Base-by-base conservation (phyloP, 345 rosid genomes). In the Melastoma malabathricum region DNA sequence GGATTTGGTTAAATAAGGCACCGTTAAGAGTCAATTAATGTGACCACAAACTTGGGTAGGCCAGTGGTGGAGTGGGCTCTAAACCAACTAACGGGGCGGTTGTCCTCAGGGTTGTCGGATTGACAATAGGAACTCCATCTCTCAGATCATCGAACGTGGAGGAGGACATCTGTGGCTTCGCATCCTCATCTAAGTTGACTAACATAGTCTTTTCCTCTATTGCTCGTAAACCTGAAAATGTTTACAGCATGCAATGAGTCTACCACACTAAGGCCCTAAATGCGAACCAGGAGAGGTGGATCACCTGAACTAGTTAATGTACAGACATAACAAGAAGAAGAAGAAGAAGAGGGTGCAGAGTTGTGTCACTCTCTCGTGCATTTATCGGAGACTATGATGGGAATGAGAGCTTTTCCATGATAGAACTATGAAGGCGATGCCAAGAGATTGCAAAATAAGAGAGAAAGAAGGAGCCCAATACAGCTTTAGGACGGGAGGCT, bases 251-350 rank as follows among this genome's bases (percentile, higher is more conserved):
- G 46, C 58, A 43, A 55, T n/a, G 43, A 14, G 18, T 52, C 17
- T 12, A 15, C 41, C 19, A 16, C 54, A 51, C 15, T 5, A 17
- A 31, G 29, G 13, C 18, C 38, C n/a, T 18, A 31, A 12, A 18
- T 27, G 1, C 34, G 50, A 31, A 44, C 45, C 46, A 56, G 56
- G 43, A 50, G 18, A 43, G 46, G 52, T 1, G 17, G 17, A 3
- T 31, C 10, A 93, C 99, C 94, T 88, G 96, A 68, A 57, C 47
- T 51, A 50, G 79, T n/a, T n/a, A n/a, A n/a, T 57, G 46, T 79
- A 68, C 51, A 82, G 80, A 54, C 57, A 70, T 38, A 73, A 41
- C 67, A 81, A 65, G 68, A 79, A 57, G 69, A 79, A 41, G 68
- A 81, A 65, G 68, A 81, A 65, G 68, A 79, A 59, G 69, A 79